Conservation (phyloP, 176 grass and related monocot genomes). For the Carex cristatella region DNA sequence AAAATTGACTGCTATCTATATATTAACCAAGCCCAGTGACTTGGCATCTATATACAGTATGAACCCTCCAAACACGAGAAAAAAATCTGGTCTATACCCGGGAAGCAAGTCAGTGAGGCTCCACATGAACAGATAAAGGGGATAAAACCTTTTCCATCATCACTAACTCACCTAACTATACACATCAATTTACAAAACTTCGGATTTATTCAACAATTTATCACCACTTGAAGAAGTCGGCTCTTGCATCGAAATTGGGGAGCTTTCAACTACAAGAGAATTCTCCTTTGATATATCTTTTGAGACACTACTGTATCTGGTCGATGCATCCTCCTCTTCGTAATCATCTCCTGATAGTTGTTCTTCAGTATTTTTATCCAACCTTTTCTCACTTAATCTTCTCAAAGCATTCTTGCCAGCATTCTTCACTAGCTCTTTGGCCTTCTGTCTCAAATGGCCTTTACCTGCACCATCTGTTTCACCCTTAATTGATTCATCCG, state of each 20-base stretch:
- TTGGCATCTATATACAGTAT: neutral
- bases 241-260: slow-evolving; percentile 11
- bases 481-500: slow-evolving; percentile 10
- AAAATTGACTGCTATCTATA: neutral
- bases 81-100: neutral
- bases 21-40: neutral
- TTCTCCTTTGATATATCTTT: slow-evolving; percentile 16
- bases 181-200: neutral
- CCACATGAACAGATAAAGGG: neutral
- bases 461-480: slow-evolving; percentile 34
- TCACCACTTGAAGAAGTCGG: neutral
- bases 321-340: slow-evolving; percentile 22
- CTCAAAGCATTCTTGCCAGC: slow-evolving; percentile 44
- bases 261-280: neutral
- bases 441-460: slow-evolving; percentile 44
- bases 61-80: neutral
- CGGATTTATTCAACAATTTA: neutral
- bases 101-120: neutral
- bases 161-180: neutral
- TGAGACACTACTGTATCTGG: neutral
- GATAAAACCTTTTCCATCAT: neutral
- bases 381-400: slow-evolving; percentile 48
- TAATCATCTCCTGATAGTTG: slow-evolving; percentile 16
- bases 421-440: slow-evolving; percentile 49
- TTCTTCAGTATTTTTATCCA: slow-evolving; percentile 40